Conservation (phyloP, 345 rosid genomes). For the Leavenworthia alabamica region DNA sequence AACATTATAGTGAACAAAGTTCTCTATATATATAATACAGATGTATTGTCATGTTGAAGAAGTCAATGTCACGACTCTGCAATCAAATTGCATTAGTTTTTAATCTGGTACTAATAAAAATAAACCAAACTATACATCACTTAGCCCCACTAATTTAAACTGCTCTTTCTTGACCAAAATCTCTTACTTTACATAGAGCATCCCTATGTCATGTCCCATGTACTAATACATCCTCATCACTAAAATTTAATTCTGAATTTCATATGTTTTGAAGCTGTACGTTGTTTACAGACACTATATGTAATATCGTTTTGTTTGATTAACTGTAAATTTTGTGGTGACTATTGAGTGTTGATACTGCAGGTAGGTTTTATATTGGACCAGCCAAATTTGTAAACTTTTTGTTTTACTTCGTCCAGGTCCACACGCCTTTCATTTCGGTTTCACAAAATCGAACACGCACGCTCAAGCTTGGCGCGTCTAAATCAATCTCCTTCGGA, state of each 20-base stretch:
- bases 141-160: neutral
- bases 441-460: slow-evolving; percentile 7
- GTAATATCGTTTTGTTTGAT: neutral
- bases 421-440: slow-evolving; percentile 18
- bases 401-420: slow-evolving; percentile 22
- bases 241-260: neutral
- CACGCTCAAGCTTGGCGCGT: slow-evolving; percentile 15
- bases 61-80: neutral
- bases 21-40: too few species aligned
- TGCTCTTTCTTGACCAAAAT: slow-evolving; percentile 6
- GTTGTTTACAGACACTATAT: neutral
- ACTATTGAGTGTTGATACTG: slow-evolving; percentile 20
- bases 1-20: neutral
- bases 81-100: slow-evolving; percentile 13
- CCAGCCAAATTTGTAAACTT: slow-evolving; percentile 19
- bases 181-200: neutral
- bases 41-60: neutral
- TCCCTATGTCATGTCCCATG: neutral
- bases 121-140: neutral
- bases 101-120: neutral
- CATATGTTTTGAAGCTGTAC: neutral
- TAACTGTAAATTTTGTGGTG: neutral
- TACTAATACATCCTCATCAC: neutral
- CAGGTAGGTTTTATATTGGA: slow-evolving; percentile 17
- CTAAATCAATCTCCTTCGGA: neutral